Evolutionary conservation across 1,284 basidiomycete species (phyloP), one percentile per base, ranked within the genome.

Genomic region (Pseudozyma tsukubaensis): DNA sequence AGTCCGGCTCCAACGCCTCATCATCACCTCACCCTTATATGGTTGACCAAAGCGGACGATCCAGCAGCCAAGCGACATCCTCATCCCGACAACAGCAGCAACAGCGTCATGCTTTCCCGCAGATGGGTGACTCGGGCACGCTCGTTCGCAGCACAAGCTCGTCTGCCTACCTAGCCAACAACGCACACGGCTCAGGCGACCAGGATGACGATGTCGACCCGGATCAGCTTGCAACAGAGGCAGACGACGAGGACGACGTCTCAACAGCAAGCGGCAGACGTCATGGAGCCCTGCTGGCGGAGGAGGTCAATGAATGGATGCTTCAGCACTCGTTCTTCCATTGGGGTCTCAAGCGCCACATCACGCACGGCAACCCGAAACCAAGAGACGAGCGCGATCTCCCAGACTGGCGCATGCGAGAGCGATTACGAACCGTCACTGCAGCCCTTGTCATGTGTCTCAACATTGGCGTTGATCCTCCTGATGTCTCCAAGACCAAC

Each of bases 381-480:
- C 66, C 91, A 89, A 32, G 88, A 87, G 57, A 90, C 89, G 32
- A 86, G 88, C 18, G 89, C 87, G 88, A 90, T 88, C 10, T 87
- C 89, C 42, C 90, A 88, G 81, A 89, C 89, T 79, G 88, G 88
- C 61, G 84, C 48, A 82, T 97, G 94, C 94, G 90, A 92, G 76
- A 89, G 91, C 16, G 92, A 90, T 70, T 93, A 92, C 84, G 85
- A 16, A 98, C 95, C 0, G 91, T 93, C 29, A 92, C 94, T 48
- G 96, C 94, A 1, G 93, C 92, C 0, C 88, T 99, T n/a, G 92
- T 97, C 14, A 88, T 98, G 71, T 99, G 96, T 83, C 88, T 99
- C 47, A 98, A 99, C 86, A 93, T 99, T 82, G 95, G 97, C 59
- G 94, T 97, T 44, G 96, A 99, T 82, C 96, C 96, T 16, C 96